Evolutionary conservation across 768 basidiomycete species (phyloP).

Genomic region (Rubroboletus satanas): DNA sequence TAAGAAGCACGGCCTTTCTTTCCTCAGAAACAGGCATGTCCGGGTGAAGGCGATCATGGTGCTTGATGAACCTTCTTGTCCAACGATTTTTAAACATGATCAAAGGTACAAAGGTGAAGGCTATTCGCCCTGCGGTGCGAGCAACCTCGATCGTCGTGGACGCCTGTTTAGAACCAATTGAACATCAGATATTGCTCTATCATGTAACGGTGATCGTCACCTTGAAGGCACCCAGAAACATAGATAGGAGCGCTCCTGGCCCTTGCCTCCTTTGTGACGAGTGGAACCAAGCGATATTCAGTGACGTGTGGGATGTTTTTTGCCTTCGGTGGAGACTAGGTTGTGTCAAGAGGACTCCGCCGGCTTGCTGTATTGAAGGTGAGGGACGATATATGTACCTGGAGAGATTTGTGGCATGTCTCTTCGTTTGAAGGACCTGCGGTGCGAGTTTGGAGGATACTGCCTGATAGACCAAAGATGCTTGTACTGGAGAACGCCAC

Average conservation of each 20-base stretch:
- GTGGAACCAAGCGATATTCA: constrained; percentile 35
- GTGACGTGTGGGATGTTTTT: neutral
- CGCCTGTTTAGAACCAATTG: constrained; percentile 40
- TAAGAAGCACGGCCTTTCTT: constrained; percentile 45
- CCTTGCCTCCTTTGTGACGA: constrained; percentile 35
- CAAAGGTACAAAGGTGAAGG: constrained; percentile 71
- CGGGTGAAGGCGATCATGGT: constrained; percentile 33
- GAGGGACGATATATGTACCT: neutral
- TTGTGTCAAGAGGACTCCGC: constrained; percentile 7
- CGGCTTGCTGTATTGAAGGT: neutral
- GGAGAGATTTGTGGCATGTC: neutral
- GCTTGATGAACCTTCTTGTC: constrained; percentile 48
- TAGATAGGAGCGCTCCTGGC: constrained; percentile 36
- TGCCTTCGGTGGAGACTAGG: neutral
- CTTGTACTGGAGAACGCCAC: constrained; percentile 39
- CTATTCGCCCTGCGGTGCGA: constrained; percentile 65
- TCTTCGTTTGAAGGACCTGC: neutral
- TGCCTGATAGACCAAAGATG: neutral
- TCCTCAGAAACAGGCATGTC: constrained; percentile 51
- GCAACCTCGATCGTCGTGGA: constrained; percentile 71
- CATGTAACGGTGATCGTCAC: constrained; percentile 25
- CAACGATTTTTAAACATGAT: constrained; percentile 57
- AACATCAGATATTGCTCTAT: neutral
- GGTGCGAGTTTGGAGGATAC: neutral
- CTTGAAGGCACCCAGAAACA: constrained; percentile 66